Evolutionary conservation across 192 early-diverging fungal genomes (phyloP).

Genomic region (Podila minutissima): DNA sequence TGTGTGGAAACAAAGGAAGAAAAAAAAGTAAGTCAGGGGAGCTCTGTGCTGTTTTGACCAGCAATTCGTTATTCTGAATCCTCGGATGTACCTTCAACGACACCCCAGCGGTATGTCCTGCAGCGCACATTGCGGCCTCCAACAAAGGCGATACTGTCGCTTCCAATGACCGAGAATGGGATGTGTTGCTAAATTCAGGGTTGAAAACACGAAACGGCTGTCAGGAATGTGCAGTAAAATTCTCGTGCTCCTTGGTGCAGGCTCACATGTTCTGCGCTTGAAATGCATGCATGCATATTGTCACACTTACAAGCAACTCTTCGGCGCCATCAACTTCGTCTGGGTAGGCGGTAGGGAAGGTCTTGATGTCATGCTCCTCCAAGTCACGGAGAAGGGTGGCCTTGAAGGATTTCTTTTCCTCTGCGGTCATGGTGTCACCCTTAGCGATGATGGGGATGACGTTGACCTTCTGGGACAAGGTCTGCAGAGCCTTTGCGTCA

Average conservation of each 20-base stretch:
- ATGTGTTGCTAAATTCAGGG: constrained; percentile 62
- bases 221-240: neutral
- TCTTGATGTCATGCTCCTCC: constrained; percentile 67
- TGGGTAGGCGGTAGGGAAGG: constrained; percentile 79
- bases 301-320: constrained; percentile 64
- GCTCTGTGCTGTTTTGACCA: neutral
- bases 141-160: constrained; percentile 70
- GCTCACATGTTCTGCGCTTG: neutral
- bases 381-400: constrained; percentile 71
- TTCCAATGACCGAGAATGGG: constrained; percentile 89
- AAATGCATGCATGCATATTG: neutral
- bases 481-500: constrained; percentile 74
- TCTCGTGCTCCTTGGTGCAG: neutral
- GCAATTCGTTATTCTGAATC: neutral
- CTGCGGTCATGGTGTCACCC: constrained; percentile 76
- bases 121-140: constrained; percentile 73
- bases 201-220: neutral
- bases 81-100: constrained; percentile 68
- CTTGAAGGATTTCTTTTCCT: constrained; percentile 75
- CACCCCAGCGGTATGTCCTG: constrained; percentile 82
- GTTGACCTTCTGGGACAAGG: constrained; percentile 78
- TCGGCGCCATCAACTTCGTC: constrained; percentile 75
- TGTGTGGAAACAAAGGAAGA: neutral
- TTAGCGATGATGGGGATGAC: constrained; percentile 89
- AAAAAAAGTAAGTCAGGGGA: neutral